A percentile compares a stretch with the other conserved stretches of the same genome.
Conservation (phyloP, 306 rosid genomes). For the Pachyrhizus erosus region DNA sequence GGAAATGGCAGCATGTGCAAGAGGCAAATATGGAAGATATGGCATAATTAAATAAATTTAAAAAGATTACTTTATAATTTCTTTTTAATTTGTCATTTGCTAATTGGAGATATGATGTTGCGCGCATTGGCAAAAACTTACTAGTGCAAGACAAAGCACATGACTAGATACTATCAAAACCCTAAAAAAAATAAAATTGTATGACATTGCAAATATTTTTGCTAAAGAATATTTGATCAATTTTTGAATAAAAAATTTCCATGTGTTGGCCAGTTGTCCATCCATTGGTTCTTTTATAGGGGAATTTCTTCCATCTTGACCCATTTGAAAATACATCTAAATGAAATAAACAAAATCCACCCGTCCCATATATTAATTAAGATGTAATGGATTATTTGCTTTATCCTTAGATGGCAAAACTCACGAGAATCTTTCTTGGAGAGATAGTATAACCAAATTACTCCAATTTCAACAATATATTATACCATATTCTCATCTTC, state of each 20-base stretch:
- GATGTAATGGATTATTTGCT: conserved; percentile 46
- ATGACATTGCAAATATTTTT: conserved; percentile 7
- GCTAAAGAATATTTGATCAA: conserved; percentile 33
- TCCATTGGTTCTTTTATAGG: conserved; percentile 28
- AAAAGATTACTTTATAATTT: background rate
- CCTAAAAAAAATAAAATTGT: background rate
- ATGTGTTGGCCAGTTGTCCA: conserved; percentile 66
- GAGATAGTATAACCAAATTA: conserved; percentile 43
- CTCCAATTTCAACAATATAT: conserved; percentile 40
- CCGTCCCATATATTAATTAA: conserved; percentile 1
- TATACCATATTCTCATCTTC: conserved; percentile 48
- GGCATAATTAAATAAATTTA: background rate
- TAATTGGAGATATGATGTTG: background rate
- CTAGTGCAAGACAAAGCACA: conserved; percentile 27
- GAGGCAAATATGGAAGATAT: background rate
- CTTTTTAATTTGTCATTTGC: background rate
- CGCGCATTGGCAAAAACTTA: background rate
- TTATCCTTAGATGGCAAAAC: conserved; percentile 52
- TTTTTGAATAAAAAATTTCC: conserved; percentile 37
- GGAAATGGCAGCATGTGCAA: conserved; percentile 17
- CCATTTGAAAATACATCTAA: conserved; percentile 31
- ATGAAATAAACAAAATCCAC: conserved; percentile 44
- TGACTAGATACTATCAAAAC: conserved; percentile 30
- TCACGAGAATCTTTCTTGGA: conserved; percentile 47
- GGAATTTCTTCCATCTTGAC: conserved; percentile 44